These are phyloP conservation scores for Alternaria incomplexa DNA, from an alignment of 2,329 filamentous ascomycete genomes.

Conservation along the genomic window DNA sequence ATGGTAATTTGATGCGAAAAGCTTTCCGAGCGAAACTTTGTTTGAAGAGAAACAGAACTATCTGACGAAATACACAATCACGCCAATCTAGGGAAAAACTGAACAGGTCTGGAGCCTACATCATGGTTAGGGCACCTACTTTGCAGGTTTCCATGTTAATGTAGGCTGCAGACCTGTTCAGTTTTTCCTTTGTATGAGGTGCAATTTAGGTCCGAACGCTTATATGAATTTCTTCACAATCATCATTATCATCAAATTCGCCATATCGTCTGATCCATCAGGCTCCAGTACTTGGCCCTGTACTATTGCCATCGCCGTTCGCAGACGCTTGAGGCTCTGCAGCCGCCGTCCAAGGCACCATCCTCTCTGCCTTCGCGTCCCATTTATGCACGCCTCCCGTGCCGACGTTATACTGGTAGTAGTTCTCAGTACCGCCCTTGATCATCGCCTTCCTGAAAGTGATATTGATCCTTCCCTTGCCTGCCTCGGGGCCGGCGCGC, in stretches of 20 bases:
- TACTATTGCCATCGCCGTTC: not conserved
- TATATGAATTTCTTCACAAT: too few species aligned
- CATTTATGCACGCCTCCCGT: slow-evolving; percentile 71
- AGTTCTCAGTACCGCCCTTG: slow-evolving; percentile 77
- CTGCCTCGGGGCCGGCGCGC: slow-evolving; percentile 66
- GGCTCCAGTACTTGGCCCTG: not conserved
- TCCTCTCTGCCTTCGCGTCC: slow-evolving; percentile 63
- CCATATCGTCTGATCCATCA: not conserved
- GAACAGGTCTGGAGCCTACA: too few species aligned
- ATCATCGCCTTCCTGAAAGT: slow-evolving; percentile 76
- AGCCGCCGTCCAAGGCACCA: slow-evolving; percentile 48
- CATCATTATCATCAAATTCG: not conserved
- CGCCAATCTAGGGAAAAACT: too few species aligned
- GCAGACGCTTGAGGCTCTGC: not conserved
- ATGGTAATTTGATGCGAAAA: not conserved
- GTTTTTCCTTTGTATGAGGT: too few species aligned
- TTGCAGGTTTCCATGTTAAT: too few species aligned
- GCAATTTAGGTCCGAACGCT: too few species aligned
- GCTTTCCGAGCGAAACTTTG: not conserved
- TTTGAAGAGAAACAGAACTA: not conserved
- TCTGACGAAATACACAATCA: not conserved
- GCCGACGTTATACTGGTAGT: slow-evolving; percentile 84
- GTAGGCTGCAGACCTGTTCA: too few species aligned
- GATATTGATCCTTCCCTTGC: slow-evolving; percentile 72
- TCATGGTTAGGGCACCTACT: too few species aligned